phyloP scores from a whole-genome alignment of 139 green algal species.

The Picochlorum sp. region DNA sequence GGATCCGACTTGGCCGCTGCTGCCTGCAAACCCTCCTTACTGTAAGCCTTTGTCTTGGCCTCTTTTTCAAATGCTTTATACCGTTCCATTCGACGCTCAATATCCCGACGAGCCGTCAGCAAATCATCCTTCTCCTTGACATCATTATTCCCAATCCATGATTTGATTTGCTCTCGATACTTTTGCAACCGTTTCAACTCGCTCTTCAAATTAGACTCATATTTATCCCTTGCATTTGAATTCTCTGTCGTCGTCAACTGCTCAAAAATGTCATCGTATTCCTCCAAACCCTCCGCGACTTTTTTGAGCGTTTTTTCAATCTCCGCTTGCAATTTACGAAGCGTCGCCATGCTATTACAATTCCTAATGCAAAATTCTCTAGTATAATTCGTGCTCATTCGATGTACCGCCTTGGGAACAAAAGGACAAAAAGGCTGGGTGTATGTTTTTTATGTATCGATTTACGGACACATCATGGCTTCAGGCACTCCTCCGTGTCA shows the following conservation, averaged over 20 bases:
- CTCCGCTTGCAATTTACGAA: constrained; percentile 84
- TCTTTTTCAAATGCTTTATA: constrained; percentile 97
- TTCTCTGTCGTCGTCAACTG: constrained; percentile 91
- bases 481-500: too few relatives aligned
- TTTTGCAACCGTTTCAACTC: constrained; percentile 99
- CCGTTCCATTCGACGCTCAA: constrained; percentile 95
- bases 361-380: too few relatives aligned
- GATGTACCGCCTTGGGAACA: too few relatives aligned
- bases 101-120: constrained; percentile 71
- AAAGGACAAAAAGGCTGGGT: too few relatives aligned
- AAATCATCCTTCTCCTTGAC: constrained; percentile 95
- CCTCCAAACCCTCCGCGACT: constrained; percentile 88
- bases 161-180: constrained; percentile 96
- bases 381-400: too few relatives aligned
- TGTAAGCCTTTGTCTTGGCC: constrained; percentile 94
- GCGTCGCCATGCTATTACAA: constrained; percentile 48
- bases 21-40: constrained; percentile 71
- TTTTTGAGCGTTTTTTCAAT: constrained; percentile 93
- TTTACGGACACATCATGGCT: too few relatives aligned
- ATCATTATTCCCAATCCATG: constrained; percentile 82
- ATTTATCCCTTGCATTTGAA: constrained; percentile 88
- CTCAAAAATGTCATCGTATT: constrained; percentile 34
- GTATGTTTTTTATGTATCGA: too few relatives aligned
- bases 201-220: constrained; percentile 96
- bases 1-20: constrained; percentile 62